Conservation (phyloP, 2,329 filamentous ascomycete genomes). For the Fusarium agapanthi region DNA sequence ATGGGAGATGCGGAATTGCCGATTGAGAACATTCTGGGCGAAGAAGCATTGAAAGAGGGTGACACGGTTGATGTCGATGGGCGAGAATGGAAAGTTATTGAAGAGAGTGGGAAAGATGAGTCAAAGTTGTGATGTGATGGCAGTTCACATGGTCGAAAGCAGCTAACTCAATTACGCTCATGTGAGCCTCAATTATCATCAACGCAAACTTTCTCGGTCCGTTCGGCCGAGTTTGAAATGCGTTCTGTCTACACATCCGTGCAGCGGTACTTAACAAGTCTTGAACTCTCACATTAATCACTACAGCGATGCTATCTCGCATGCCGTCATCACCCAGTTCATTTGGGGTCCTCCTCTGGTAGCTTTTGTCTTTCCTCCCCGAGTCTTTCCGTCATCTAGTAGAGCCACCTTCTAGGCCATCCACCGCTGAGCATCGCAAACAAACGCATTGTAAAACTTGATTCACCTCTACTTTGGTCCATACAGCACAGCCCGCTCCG, state of each 20-base stretch:
- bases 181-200: background rate
- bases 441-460: background rate
- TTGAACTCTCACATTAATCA: constrained; percentile 1
- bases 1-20: constrained; percentile 49
- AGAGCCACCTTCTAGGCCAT: constrained; percentile 12
- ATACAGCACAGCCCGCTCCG: constrained; percentile 7
- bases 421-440: constrained; percentile 5
- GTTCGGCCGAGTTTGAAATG: constrained; percentile 7
- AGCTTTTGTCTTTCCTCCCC: constrained; percentile 9
- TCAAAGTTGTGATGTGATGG: background rate
- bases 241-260: constrained; percentile 12
- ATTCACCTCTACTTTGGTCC: constrained; percentile 1
- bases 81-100: constrained; percentile 48
- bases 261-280: background rate
- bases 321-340: background rate
- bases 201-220: background rate
- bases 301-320: constrained; percentile 3
- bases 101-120: constrained; percentile 24
- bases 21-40: constrained; percentile 40
- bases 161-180: background rate
- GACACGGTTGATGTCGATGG: constrained; percentile 37
- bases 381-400: constrained; percentile 17
- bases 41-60: constrained; percentile 13
- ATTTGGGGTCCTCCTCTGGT: background rate
- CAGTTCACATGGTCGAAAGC: background rate